Evolutionary conservation across 352 stramenopile genomes (phyloP).

Genomic region (Globisporangium parvum): DNA sequence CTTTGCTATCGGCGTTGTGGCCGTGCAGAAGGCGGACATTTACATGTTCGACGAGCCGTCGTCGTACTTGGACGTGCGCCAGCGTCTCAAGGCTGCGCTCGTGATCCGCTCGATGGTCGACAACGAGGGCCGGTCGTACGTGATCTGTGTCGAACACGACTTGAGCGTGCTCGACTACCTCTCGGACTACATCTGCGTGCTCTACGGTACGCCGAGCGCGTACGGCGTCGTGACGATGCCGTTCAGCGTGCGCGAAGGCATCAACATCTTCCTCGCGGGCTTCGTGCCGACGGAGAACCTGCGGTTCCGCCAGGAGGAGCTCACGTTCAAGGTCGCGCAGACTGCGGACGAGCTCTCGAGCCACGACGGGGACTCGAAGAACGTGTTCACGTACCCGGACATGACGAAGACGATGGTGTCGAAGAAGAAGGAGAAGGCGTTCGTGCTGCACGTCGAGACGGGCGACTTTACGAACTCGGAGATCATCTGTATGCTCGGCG

Average conservation of each 20-base stretch:
- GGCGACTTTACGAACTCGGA: conserved; percentile 98
- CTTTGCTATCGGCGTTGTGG: conserved; percentile 97
- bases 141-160: conserved; percentile 99
- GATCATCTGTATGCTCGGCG: conserved; percentile 98
- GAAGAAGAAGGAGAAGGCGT: conserved; percentile 91
- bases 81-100: conserved; percentile 96
- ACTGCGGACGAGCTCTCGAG: conserved; percentile 83
- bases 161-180: conserved; percentile 99
- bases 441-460: conserved; percentile 97
- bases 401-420: conserved; percentile 99
- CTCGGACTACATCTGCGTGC: conserved; percentile 98
- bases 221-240: conserved; percentile 99
- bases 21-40: conserved; percentile 95
- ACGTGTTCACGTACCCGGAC: conserved; percentile 93
- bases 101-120: conserved; percentile 97
- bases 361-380: conserved; percentile 85
- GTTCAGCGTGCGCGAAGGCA: conserved; percentile 98
- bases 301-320: conserved; percentile 96
- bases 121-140: conserved; percentile 87
- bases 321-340: conserved; percentile 98
- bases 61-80: conserved; percentile 99
- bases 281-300: conserved; percentile 99
- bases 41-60: conserved; percentile 99
- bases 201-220: conserved; percentile 96
- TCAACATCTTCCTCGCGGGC: conserved; percentile 99